Conservation (phyloP, 1,284 basidiomycete genomes). For the Thelephora terrestris region DNA sequence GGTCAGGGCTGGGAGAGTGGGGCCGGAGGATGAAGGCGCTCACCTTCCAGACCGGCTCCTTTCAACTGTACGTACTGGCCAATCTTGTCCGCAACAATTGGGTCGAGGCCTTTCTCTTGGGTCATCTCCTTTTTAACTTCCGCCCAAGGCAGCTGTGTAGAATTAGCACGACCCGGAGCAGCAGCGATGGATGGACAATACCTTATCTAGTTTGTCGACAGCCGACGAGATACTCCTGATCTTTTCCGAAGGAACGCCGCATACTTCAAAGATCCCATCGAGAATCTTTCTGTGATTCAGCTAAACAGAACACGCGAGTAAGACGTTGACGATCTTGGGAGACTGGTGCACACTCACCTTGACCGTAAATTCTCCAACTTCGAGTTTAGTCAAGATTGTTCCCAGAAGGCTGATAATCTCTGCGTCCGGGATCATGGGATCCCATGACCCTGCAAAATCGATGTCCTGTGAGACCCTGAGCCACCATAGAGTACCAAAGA, state of each 20-base stretch:
- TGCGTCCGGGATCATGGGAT: conserved; percentile 96
- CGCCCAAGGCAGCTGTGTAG: conserved; percentile 65
- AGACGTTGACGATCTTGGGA: conserved; percentile 2
- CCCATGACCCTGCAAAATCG: conserved; percentile 91
- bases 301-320: conserved; percentile 27
- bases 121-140: conserved; percentile 97
- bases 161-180: not conserved
- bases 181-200: conserved; percentile 16
- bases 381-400: conserved; percentile 74
- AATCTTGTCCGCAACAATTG: conserved; percentile 85
- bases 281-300: conserved; percentile 96
- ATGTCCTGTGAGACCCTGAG: conserved; percentile 67
- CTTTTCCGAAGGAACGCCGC: conserved; percentile 89
- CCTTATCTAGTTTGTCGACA: conserved; percentile 98
- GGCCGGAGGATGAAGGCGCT: not conserved
- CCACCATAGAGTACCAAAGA: conserved; percentile 8
- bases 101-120: conserved; percentile 85
- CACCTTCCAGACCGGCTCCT: conserved; percentile 36
- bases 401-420: conserved; percentile 82
- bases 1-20: not conserved
- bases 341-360: conserved; percentile 47
- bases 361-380: conserved; percentile 90
- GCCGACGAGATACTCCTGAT: conserved; percentile 93
- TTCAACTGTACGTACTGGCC: conserved; percentile 95
- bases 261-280: conserved; percentile 95